A percentile compares a stretch with the other conserved stretches of the same genome.
Conservation (phyloP, 331 rosid genomes). For the Pyrus hybrid region DNA sequence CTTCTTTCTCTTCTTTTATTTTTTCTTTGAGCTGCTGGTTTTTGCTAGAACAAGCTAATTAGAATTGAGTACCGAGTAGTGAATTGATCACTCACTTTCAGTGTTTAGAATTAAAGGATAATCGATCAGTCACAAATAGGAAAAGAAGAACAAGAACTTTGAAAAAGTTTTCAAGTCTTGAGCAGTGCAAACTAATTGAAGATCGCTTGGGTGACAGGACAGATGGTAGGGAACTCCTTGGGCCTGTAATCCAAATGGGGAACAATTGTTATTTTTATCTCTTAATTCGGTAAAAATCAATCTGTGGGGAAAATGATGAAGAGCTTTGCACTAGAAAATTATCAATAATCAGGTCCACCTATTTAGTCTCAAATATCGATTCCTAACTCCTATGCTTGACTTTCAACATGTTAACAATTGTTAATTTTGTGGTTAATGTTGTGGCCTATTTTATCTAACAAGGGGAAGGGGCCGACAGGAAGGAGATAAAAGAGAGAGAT, state of each 20-base stretch:
- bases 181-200: constrained; percentile 39
- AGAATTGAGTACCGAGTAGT: not conserved
- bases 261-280: not conserved
- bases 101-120: not conserved
- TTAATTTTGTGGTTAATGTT: not conserved
- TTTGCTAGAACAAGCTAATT: not conserved
- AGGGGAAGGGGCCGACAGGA: too few species aligned
- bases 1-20: too few species aligned
- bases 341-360: constrained; percentile 16
- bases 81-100: not conserved
- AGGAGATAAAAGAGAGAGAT: too few species aligned
- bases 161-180: constrained; percentile 29
- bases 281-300: not conserved
- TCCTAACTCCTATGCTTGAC: constrained; percentile 16
- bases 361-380: constrained; percentile 8
- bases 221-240: constrained; percentile 18
- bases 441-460: too few species aligned
- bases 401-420: not conserved
- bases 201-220: not conserved
- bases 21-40: not conserved
- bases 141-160: not conserved
- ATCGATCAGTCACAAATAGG: not conserved
- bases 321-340: constrained; percentile 15
- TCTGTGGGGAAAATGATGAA: constrained; percentile 1
- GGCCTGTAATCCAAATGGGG: constrained; percentile 24